Base-by-base conservation (phyloP, 768 basidiomycete species). In the Lactarius evosmus region DNA sequence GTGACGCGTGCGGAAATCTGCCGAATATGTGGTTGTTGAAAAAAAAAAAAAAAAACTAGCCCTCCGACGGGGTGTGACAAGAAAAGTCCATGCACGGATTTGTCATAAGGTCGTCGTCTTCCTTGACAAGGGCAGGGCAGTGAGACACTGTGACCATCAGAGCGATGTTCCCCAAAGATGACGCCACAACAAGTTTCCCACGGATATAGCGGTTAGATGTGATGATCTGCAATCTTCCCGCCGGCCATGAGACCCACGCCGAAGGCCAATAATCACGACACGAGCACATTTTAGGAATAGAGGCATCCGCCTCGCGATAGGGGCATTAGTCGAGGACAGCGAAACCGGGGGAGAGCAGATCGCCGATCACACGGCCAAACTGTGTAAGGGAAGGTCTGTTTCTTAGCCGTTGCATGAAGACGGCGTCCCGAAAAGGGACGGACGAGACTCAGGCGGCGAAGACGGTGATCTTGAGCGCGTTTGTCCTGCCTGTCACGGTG, bases 151-250 rank as follows among this genome's bases (percentile, higher is more conserved):
- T 32, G 34, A 32, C n/a, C 12, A 55, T 55, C 22, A 36, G 33
- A 32, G 30, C 54, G 22, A 19, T 7, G 33, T 36, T 8, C 12
- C 32, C 34, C 9, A 55, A 19, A 9, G 29, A 27, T 25, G 46
- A 36, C 33, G 46, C 19, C 25, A 44, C 62, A 32, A 57, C 4
- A 54, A 36, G 27, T 19, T 59, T 63, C 62, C 57, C 62, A 53
- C 52, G 52, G 25, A 46, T 3, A 58, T 59, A 22, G 14, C n/a
- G 25, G 53, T 36, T 16, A 7, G 51, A 29, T 7, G 33, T 14
- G 22, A 53, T 33, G 52, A 54, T 40, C 30, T 19, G 25, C 27
- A n/a, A n/a, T 52, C 12, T 22, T 30, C 16, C 17, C 57, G 14
- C 17, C 57, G 14, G 32, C 25, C 4, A 44, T n/a, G 30, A 55